Conservation (phyloP, 192 early-diverging fungal genomes). For the Gonapodya prolifera region DNA sequence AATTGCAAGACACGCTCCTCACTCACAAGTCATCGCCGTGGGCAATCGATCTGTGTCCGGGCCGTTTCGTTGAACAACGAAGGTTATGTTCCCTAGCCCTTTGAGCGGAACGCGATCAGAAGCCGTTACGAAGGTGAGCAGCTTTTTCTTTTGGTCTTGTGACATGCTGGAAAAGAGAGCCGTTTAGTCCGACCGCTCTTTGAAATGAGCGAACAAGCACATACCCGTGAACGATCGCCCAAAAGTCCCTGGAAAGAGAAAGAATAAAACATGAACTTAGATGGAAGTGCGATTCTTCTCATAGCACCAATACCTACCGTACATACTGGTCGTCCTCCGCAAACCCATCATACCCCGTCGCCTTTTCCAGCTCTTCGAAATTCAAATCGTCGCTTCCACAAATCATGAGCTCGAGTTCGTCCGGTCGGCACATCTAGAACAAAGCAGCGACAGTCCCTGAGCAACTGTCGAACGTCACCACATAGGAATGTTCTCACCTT, state of each 20-base stretch:
- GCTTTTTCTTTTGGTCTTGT: conserved; percentile 48
- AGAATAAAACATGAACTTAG: not conserved
- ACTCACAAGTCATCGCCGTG: conserved; percentile 67
- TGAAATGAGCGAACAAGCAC: no score
- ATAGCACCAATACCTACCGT: conserved; percentile 15
- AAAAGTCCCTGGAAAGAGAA: conserved; percentile 40
- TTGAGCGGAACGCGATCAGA: conserved; percentile 77
- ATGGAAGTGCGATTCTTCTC: not conserved
- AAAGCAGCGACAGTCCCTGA: not conserved
- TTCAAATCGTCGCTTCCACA: conserved; percentile 54
- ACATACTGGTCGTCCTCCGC: conserved; percentile 48
- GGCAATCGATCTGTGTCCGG: conserved; percentile 78
- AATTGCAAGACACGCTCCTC: not conserved
- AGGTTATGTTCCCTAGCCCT: conserved; percentile 63
- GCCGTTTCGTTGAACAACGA: conserved; percentile 93
- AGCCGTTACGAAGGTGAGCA: conserved; percentile 85
- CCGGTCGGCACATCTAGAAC: conserved; percentile 22
- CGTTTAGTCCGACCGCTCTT: not conserved
- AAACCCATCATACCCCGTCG: conserved; percentile 72
- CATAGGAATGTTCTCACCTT: conserved; percentile 15
- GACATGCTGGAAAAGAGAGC: conserved; percentile 17
- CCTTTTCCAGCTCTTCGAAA: conserved; percentile 53
- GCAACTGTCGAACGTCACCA: not conserved
- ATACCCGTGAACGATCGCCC: conserved; percentile 57
- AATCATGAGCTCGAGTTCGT: conserved; percentile 63